phyloP scores from a whole-genome alignment of 164 flowering plant genomes.

The Tetracentron sinense region DNA sequence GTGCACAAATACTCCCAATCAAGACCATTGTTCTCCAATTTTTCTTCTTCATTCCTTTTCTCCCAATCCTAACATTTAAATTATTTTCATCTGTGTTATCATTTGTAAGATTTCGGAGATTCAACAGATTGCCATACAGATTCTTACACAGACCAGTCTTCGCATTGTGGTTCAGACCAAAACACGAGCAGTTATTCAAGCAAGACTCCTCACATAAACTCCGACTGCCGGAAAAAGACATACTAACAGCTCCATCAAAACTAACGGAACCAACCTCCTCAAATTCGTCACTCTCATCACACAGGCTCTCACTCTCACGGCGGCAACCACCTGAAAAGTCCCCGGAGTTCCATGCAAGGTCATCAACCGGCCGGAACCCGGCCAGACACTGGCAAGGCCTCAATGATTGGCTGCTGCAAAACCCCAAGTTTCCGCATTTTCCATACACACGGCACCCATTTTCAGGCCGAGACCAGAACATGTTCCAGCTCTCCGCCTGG shows the following conservation, averaged over 20 bases:
- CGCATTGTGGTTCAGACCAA: constrained; percentile 46
- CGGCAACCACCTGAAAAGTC: constrained; percentile 62
- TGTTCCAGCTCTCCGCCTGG: constrained; percentile 64
- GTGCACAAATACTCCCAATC: constrained; percentile 28
- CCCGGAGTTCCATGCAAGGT: constrained; percentile 42
- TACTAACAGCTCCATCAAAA: constrained; percentile 30
- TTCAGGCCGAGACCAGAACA: constrained; percentile 77
- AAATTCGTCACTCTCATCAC: constrained; percentile 42
- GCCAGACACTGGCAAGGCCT: constrained; percentile 52
- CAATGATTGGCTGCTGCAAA: constrained; percentile 30
- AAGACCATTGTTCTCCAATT: constrained; percentile 22
- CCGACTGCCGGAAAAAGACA: constrained; percentile 26
- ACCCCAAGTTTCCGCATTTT: constrained; percentile 63
- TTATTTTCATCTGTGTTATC: constrained; percentile 29
- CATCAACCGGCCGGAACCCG: constrained; percentile 49
- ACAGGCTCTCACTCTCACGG: constrained; percentile 20
- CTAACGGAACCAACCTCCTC: constrained; percentile 42
- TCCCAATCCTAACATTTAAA: constrained; percentile 40
- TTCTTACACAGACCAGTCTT: constrained; percentile 41
- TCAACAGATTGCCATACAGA: constrained; percentile 44
- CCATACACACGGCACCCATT: constrained; percentile 48
- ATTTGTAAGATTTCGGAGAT: constrained; percentile 43
- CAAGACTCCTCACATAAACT: constrained; percentile 51
- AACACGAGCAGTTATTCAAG: constrained; percentile 61
- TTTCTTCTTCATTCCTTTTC: constrained; percentile 20